Conservation (phyloP, 2,329 filamentous ascomycete species). For the Cercospora berteroae region DNA sequence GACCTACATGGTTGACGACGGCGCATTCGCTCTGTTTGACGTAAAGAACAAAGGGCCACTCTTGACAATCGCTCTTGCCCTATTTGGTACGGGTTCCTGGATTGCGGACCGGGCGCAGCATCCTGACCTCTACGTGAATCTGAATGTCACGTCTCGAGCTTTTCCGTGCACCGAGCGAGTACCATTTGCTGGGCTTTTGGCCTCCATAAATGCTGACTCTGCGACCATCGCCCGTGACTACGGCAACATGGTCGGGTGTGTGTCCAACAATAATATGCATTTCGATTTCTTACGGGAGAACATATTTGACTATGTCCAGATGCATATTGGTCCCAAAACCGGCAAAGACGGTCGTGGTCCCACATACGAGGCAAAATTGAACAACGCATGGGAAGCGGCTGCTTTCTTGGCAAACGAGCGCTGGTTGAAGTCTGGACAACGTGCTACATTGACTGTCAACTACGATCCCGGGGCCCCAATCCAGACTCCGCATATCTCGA, state of each 20-base stretch:
- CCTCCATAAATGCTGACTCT: neutral
- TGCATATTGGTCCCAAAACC: neutral
- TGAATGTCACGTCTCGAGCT: neutral
- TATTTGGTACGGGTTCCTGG: neutral
- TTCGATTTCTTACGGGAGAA: neutral
- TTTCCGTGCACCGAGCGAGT: neutral
- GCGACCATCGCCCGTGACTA: neutral
- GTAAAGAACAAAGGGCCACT: neutral
- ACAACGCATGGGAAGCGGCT: conserved; percentile 1
- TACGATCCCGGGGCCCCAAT: neutral
- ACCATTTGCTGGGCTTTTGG: neutral
- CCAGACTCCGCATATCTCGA: neutral
- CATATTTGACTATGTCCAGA: neutral
- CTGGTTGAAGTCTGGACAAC: neutral
- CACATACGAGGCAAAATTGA: neutral
- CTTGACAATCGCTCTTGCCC: neutral
- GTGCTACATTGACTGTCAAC: neutral
- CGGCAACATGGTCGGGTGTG: neutral
- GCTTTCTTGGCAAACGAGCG: conserved; percentile 1
- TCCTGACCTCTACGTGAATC: neutral
- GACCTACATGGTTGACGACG: neutral
- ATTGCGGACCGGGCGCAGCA: neutral
- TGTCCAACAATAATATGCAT: neutral
- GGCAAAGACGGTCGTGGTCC: neutral
- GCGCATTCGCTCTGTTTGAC: neutral